Percentiles rank a stretch among this genome's conserved stretches.
These are phyloP conservation scores for Bothriochloa decipiens DNA, from an alignment of 176 grass and related monocot species.

Conservation along the genomic window DNA sequence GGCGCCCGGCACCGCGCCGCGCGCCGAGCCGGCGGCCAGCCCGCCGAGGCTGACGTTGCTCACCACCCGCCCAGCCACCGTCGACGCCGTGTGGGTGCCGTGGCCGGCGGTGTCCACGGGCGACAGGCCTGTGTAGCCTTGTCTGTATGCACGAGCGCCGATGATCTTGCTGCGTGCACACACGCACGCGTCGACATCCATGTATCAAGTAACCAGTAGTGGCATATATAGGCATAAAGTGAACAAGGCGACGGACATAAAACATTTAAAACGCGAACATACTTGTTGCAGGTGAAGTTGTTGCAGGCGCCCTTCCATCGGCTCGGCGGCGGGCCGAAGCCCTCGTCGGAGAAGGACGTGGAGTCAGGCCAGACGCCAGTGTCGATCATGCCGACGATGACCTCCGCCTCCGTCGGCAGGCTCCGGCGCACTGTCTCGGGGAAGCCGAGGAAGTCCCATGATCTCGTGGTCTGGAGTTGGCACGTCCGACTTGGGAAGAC, in stretches of 20 bases:
- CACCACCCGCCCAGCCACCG: constrained; percentile 1
- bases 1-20: constrained; percentile 17
- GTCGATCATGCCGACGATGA: constrained; percentile 55
- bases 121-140: not conserved
- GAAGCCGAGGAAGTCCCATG: constrained; percentile 51
- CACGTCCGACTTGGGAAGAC: constrained; percentile 17
- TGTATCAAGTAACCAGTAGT: not conserved
- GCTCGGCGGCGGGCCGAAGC: constrained; percentile 33
- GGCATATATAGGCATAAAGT: not conserved
- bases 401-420: constrained; percentile 20
- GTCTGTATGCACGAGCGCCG: not conserved
- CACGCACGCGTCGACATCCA: too few relatives aligned
- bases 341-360: constrained; percentile 40
- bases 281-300: constrained; percentile 27
- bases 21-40: not conserved
- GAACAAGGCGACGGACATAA: not conserved
- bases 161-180: constrained; percentile 3
- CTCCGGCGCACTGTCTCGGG: not conserved
- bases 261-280: not conserved
- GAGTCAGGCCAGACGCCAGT: constrained; percentile 47
- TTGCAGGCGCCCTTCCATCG: constrained; percentile 43
- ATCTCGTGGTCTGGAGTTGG: constrained; percentile 37
- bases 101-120: constrained; percentile 1
- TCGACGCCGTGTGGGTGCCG: constrained; percentile 42
- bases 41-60: not conserved